These are phyloP conservation scores for Euphorbia pulcherrima DNA, from an alignment of 345 rosid genomes.

Conservation along the genomic window DNA sequence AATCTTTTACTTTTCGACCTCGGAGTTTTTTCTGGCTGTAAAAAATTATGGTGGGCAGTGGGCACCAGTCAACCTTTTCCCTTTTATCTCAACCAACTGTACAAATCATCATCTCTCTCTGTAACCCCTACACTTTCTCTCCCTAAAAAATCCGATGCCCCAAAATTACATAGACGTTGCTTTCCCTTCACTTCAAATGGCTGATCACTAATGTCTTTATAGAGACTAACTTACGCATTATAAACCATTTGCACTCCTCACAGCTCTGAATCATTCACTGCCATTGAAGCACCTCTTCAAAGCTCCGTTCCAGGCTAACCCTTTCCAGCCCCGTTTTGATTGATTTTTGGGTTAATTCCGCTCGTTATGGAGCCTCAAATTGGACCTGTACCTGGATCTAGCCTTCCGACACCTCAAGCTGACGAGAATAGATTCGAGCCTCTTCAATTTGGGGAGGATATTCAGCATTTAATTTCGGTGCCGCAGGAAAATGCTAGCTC, in stretches of 20 bases:
- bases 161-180: background rate
- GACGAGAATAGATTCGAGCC: constrained; percentile 39
- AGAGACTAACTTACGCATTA: background rate
- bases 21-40: background rate
- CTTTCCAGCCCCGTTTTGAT: constrained; percentile 1
- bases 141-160: constrained; percentile 4
- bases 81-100: constrained; percentile 23
- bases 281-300: constrained; percentile 1
- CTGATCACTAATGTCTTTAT: background rate
- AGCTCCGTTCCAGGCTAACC: background rate
- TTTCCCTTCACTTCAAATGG: constrained; percentile 1
- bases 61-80: constrained; percentile 14
- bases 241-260: background rate
- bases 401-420: constrained; percentile 14
- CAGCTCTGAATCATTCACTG: background rate
- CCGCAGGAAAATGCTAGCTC: constrained; percentile 47
- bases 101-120: constrained; percentile 7
- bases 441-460: constrained; percentile 47
- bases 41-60: background rate
- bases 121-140: background rate
- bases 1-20: constrained; percentile 3
- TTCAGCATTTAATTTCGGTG: constrained; percentile 39
- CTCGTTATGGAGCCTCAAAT: constrained; percentile 42
- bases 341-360: background rate
- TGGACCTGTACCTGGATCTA: constrained; percentile 46